Conservation (phyloP, 257 asterid species). For the Prunella vulgaris region DNA sequence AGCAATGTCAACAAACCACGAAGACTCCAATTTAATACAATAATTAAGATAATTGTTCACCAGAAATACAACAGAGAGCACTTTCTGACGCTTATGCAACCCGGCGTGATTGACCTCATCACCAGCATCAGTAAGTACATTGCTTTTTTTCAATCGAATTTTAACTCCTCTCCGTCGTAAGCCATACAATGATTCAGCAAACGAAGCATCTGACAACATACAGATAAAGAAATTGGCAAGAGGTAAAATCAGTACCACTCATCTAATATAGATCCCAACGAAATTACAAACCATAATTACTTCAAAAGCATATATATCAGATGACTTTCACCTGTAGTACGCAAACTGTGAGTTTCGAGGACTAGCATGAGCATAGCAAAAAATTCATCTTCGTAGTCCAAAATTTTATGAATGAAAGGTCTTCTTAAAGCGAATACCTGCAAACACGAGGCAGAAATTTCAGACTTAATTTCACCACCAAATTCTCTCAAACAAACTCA, state of each 20-base stretch:
- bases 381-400: conserved; percentile 92
- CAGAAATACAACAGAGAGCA: conserved; percentile 85
- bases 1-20: background rate
- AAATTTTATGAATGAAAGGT: conserved; percentile 79
- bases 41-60: conserved; percentile 34
- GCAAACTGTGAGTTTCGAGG: conserved; percentile 92
- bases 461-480: background rate
- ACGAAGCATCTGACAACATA: conserved; percentile 70
- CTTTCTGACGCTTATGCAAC: conserved; percentile 70
- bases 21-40: background rate
- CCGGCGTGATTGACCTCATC: conserved; percentile 60
- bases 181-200: conserved; percentile 92
- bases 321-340: conserved; percentile 61
- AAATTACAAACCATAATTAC: conserved; percentile 2
- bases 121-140: conserved; percentile 25
- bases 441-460: conserved; percentile 14
- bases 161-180: conserved; percentile 77
- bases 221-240: conserved; percentile 22
- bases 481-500: no score
- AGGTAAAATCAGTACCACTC: background rate
- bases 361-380: conserved; percentile 89
- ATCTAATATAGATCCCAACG: background rate
- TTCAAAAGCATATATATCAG: background rate
- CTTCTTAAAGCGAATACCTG: conserved; percentile 92
- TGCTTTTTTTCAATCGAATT: conserved; percentile 39